Conservation (phyloP, 805 yeast species). For the Candida tallmaniae region DNA sequence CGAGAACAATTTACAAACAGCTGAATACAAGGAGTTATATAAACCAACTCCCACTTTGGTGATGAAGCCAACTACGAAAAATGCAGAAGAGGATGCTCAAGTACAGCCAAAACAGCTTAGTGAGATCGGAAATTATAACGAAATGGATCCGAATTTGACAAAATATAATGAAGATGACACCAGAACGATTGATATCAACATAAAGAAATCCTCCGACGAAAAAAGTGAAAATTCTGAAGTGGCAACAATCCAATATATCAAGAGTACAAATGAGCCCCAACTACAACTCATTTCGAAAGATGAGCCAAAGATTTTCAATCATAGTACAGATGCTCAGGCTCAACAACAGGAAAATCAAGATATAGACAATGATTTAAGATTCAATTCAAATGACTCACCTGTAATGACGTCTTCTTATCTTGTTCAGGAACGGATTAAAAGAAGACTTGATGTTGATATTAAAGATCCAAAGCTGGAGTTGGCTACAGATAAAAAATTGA, state of each 20-base stretch:
- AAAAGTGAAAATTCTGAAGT: background rate
- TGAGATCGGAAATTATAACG: constrained; percentile 2
- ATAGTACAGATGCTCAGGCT: no score
- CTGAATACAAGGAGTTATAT: constrained; percentile 11
- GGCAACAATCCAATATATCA: constrained; percentile 2
- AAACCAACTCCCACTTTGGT: constrained; percentile 11
- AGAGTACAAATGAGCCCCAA: background rate
- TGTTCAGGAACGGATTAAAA: no score
- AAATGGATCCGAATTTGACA: constrained; percentile 7
- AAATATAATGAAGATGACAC: constrained; percentile 3
- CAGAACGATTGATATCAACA: constrained; percentile 1
- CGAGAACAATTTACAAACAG: constrained; percentile 5
- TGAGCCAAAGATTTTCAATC: no score
- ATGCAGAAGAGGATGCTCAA: background rate
- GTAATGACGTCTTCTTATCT: no score
- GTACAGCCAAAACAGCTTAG: background rate
- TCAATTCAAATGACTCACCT: no score
- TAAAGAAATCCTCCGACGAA: constrained; percentile 1
- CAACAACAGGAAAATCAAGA: no score
- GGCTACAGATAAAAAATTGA: no score
- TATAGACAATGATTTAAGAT: no score
- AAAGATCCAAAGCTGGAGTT: no score
- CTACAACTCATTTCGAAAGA: background rate
- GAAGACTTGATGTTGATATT: no score
- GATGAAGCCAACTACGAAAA: no score